Percentiles rank a stretch among this genome's conserved stretches.
These are phyloP conservation scores for Linanthus parryae DNA, from an alignment of 148 eudicot species.

Conservation along the genomic window DNA sequence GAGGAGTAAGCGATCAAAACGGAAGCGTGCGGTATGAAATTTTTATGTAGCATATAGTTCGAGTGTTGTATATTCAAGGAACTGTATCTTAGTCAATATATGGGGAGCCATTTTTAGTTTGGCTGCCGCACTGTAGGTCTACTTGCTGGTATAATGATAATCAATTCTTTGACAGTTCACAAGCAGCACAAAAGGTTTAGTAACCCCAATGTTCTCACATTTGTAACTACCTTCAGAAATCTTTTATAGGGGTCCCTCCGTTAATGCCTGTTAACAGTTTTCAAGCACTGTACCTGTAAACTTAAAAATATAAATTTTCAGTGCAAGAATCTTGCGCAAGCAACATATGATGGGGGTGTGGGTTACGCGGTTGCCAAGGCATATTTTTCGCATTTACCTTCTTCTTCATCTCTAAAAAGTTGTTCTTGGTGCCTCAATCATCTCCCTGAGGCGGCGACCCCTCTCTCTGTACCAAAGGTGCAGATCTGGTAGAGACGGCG, in stretches of 20 bases:
- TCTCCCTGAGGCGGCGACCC: no score
- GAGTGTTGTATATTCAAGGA: conserved; percentile 30
- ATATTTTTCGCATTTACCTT: no score
- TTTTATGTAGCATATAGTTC: conserved; percentile 31
- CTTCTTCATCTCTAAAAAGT: no score
- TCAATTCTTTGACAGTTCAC: conserved; percentile 1
- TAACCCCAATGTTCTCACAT: not conserved
- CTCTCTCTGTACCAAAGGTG: no score
- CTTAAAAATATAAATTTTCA: no score
- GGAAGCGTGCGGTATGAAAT: conserved; percentile 76
- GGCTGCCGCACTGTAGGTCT: conserved; percentile 21
- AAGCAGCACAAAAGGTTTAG: not conserved
- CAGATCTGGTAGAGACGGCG: no score
- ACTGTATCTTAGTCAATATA: conserved; percentile 29
- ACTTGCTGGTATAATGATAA: conserved; percentile 2
- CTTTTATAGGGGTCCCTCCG: not conserved
- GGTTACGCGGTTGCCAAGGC: no score
- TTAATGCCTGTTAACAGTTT: not conserved
- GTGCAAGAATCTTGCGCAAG: no score
- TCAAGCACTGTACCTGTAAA: not conserved
- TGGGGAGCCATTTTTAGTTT: conserved; percentile 32
- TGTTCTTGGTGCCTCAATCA: no score
- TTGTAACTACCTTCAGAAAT: not conserved
- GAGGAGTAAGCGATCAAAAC: conserved; percentile 88
- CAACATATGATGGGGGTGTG: no score